Evolutionary conservation across 129 eudicot species (phyloP).

Genomic region (Heracleum sosnowskyi): DNA sequence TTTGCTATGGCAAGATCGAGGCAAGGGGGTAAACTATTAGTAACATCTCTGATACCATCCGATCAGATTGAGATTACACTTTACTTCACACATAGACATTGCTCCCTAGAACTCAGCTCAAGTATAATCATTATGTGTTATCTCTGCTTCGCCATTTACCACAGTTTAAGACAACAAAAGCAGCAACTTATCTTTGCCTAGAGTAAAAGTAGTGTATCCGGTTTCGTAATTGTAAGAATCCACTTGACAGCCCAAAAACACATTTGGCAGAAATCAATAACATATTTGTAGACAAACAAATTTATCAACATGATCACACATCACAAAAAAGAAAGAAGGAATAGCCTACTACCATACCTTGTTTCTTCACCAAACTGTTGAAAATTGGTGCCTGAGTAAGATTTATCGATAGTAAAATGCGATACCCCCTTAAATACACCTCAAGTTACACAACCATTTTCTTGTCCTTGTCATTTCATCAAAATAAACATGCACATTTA

Average conservation of each 20-base stretch:
- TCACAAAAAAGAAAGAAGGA: background rate
- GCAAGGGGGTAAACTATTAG: background rate
- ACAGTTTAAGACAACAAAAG: background rate
- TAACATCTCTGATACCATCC: background rate
- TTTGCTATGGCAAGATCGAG: background rate
- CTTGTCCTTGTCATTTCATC: background rate
- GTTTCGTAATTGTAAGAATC: background rate
- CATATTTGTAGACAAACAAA: background rate
- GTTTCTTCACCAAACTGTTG: background rate
- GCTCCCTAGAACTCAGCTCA: background rate
- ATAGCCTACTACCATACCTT: background rate
- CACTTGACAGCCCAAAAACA: background rate
- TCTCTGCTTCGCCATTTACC: background rate
- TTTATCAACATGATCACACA: background rate
- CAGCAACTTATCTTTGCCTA: background rate
- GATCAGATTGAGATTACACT: background rate
- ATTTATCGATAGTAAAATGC: background rate
- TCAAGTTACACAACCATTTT: background rate
- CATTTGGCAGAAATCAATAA: background rate
- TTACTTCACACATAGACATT: background rate
- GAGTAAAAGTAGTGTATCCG: background rate
- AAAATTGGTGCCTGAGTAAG: background rate
- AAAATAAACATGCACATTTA: background rate
- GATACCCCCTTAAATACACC: background rate
- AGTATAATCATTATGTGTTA: background rate